Percentiles rank a stretch among this genome's conserved stretches.
phyloP scores from a whole-genome alignment of 352 stramenopile species.

The Globisporangium ultimum region DNA sequence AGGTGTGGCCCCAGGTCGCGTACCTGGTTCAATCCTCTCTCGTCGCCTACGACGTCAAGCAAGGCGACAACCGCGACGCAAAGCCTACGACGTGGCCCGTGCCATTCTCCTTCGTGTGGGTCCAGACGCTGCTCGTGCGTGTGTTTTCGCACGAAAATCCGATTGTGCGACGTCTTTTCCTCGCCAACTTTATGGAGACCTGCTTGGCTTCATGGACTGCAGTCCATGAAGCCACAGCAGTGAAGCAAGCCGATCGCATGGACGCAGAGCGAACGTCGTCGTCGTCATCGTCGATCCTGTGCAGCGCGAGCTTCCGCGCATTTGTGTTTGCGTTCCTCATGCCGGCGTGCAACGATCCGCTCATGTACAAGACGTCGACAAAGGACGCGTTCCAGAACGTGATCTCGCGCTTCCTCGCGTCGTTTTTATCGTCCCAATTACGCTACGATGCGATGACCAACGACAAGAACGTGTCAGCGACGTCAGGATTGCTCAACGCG shows the following conservation, averaged over 20 bases:
- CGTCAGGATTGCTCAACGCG: slow-evolving; percentile 17
- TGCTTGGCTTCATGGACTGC: slow-evolving; percentile 24
- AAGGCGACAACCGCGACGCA: background rate
- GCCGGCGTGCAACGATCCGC: slow-evolving; percentile 55
- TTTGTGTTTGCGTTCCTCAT: slow-evolving; percentile 62
- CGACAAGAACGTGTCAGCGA: background rate
- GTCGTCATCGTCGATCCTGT: slow-evolving; percentile 35
- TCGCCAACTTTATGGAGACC: slow-evolving; percentile 63
- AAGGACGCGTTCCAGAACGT: slow-evolving; percentile 33
- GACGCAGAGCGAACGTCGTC: too few species aligned
- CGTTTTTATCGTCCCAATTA: slow-evolving; percentile 34
- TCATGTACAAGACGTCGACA: slow-evolving; percentile 71
- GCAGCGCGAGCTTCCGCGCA: slow-evolving; percentile 33
- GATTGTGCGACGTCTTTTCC: slow-evolving; percentile 66
- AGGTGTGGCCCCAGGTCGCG: slow-evolving; percentile 78
- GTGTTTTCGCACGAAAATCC: slow-evolving; percentile 79
- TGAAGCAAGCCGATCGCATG: background rate
- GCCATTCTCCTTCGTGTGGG: slow-evolving; percentile 71
- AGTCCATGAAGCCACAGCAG: slow-evolving; percentile 1
- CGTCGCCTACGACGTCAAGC: slow-evolving; percentile 11
- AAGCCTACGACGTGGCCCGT: slow-evolving; percentile 34
- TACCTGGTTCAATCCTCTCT: slow-evolving; percentile 42
- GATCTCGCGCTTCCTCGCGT: slow-evolving; percentile 31
- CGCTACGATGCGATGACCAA: background rate
- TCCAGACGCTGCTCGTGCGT: slow-evolving; percentile 64